Base-by-base conservation (phyloP, 2,329 filamentous ascomycete genomes). In the Lasiodiplodia sp. region DNA sequence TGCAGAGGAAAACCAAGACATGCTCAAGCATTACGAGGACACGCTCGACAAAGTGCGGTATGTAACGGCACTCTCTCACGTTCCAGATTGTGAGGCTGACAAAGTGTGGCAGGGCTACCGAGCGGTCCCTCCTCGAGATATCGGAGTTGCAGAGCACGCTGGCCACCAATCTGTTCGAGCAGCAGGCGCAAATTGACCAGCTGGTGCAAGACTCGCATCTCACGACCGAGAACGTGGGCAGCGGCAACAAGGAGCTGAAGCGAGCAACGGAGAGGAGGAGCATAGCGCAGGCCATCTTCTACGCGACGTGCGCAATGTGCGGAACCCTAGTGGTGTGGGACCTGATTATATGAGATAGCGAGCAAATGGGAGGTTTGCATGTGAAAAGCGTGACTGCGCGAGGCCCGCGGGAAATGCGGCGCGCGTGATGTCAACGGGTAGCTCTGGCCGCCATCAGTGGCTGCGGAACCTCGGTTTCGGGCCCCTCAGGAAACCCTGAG, bases 31-130 rank as follows among this genome's bases (percentile, higher is more conserved):
- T 80, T 97, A 96, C 79, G 93, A 97, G 80, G 93, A 92, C 81
- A 94, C 92, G n/a, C 83, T 98, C 78, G 91, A 94, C 79, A 96
- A 98, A 86, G 93, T 98, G 72, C 92, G 91, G 92, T 96, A 87
- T 67, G 92, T 86, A n/a, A 18, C 37, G 6, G 31, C n/a, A 12
- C 18, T 37, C 28, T 23, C 25, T 12, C n/a, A 12, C 21, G 34
- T 34, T 7, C 23, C 51, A 60, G n/a, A 4, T 34, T 14, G 38
- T 34, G 5, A 23, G 47, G 49, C 37, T 62, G 34, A 68, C 51
- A 25, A 70, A 25, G 14, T 10, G 21, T n/a, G n/a, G 4, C 75
- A 97, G 93, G 75, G 92, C 91, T 31, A 94, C 94, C 0, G 94
- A 99, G 79, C 93, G 92, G 78, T 97, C 94, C 0, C 86, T 99